These are phyloP conservation scores for Jaminaea rosea DNA, from an alignment of 1,284 basidiomycete species.

Conservation along the genomic window DNA sequence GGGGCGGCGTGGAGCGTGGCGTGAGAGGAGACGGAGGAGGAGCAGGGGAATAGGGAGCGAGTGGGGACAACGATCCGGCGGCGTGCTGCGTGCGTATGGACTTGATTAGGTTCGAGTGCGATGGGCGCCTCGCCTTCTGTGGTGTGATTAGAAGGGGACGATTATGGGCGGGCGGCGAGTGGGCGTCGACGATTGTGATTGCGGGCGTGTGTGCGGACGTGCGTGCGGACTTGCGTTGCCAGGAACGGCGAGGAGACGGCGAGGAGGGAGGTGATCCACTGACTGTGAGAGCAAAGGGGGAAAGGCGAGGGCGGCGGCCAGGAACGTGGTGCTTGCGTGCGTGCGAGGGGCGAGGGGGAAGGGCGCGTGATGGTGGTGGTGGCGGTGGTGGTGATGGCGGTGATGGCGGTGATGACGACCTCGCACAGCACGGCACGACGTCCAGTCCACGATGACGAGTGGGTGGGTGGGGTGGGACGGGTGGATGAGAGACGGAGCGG, in stretches of 20 bases:
- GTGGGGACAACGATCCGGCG: background rate
- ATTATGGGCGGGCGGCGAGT: background rate
- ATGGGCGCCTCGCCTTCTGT: no score
- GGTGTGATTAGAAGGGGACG: no score
- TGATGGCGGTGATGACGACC: background rate
- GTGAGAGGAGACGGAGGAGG: background rate
- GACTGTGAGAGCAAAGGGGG: background rate
- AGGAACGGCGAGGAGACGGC: background rate
- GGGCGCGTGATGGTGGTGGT: background rate
- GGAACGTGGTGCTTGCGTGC: background rate
- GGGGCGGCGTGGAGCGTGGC: background rate
- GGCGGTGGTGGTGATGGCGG: background rate
- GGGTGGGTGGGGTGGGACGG: background rate
- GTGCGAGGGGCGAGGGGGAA: no score
- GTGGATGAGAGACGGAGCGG: no score
- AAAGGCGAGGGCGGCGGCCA: background rate
- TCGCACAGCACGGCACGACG: background rate
- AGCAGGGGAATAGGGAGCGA: background rate
- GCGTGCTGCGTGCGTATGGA: background rate
- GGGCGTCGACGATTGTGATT: background rate
- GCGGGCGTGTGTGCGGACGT: background rate
- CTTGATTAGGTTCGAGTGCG: no score
- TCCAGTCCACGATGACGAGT: background rate
- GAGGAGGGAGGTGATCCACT: background rate
- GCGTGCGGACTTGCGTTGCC: background rate